phyloP scores from a whole-genome alignment of 768 basidiomycete genomes.

The Lentinula sp. region DNA sequence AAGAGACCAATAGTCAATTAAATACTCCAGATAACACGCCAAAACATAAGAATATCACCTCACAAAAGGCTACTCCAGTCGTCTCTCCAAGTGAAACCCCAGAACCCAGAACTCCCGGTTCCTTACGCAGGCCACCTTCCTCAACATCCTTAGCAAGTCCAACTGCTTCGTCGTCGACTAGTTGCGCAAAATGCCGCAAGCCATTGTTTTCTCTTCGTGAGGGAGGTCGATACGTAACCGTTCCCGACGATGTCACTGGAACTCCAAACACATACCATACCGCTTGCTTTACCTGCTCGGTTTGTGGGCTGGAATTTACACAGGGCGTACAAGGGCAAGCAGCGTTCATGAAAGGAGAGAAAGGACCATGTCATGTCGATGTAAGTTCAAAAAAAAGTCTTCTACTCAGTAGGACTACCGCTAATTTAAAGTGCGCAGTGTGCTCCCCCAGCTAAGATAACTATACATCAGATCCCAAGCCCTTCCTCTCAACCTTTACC shows the following conservation, averaged over 20 bases:
- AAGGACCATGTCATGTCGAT: constrained; percentile 67
- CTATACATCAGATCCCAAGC: constrained; percentile 24
- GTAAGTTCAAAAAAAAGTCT: constrained; percentile 18
- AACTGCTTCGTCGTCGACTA: constrained; percentile 25
- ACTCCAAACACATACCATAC: constrained; percentile 63
- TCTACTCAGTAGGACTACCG: neutral
- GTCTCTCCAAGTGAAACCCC: neutral
- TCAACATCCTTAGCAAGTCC: neutral
- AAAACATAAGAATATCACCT: constrained; percentile 16
- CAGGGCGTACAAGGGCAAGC: constrained; percentile 58
- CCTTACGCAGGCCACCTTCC: neutral
- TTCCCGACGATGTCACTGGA: constrained; percentile 48
- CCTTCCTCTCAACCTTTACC: constrained; percentile 1
- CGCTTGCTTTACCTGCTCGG: constrained; percentile 67
- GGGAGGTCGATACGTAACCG: constrained; percentile 65
- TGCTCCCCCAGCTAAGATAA: constrained; percentile 35
- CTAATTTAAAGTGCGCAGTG: constrained; percentile 27
- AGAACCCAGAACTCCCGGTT: neutral
- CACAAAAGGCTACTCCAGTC: constrained; percentile 6
- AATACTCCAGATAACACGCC: constrained; percentile 27
- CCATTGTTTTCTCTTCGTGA: constrained; percentile 52
- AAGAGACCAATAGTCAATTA: constrained; percentile 25
- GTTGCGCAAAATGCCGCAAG: constrained; percentile 56
- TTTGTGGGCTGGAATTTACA: constrained; percentile 61
- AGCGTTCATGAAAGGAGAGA: constrained; percentile 60